These are phyloP conservation scores for Tetrapisispora phaffii DNA, from an alignment of 805 yeast species.

Conservation along the genomic window DNA sequence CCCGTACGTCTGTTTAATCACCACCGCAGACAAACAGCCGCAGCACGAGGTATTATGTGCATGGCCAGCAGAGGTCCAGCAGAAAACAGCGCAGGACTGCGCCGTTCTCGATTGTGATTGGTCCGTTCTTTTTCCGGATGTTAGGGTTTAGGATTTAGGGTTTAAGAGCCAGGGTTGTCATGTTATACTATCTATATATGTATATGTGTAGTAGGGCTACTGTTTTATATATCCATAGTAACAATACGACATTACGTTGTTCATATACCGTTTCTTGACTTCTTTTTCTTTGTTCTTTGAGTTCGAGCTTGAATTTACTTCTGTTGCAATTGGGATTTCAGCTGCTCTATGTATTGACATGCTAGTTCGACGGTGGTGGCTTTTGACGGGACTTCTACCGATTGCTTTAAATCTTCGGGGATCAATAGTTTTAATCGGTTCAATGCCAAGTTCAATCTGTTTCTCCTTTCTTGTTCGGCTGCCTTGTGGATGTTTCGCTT, in stretches of 20 bases:
- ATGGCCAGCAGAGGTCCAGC: too few relatives aligned
- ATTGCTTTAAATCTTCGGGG: conserved; percentile 51
- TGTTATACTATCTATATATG: too few relatives aligned
- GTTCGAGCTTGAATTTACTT: background rate
- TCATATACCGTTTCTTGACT: too few relatives aligned
- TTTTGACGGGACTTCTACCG: conserved; percentile 64
- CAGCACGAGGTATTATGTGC: too few relatives aligned
- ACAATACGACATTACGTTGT: too few relatives aligned
- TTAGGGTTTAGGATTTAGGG: background rate
- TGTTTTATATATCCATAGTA: too few relatives aligned
- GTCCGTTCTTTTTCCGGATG: too few relatives aligned
- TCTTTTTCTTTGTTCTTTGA: background rate
- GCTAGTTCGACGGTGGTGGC: conserved; percentile 95
- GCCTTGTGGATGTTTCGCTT: conserved; percentile 54
- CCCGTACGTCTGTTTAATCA: too few relatives aligned
- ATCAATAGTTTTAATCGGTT: conserved; percentile 60
- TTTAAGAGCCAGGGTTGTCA: background rate
- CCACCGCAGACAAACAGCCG: too few relatives aligned
- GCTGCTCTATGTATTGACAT: conserved; percentile 48
- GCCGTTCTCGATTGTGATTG: background rate
- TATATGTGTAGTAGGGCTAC: too few relatives aligned
- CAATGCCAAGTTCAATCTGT: conserved; percentile 82
- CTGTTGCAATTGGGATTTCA: conserved; percentile 1
- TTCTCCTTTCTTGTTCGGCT: conserved; percentile 94
- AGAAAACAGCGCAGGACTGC: background rate